phyloP scores from a whole-genome alignment of 331 rosid species.

The Arachis monticola region DNA sequence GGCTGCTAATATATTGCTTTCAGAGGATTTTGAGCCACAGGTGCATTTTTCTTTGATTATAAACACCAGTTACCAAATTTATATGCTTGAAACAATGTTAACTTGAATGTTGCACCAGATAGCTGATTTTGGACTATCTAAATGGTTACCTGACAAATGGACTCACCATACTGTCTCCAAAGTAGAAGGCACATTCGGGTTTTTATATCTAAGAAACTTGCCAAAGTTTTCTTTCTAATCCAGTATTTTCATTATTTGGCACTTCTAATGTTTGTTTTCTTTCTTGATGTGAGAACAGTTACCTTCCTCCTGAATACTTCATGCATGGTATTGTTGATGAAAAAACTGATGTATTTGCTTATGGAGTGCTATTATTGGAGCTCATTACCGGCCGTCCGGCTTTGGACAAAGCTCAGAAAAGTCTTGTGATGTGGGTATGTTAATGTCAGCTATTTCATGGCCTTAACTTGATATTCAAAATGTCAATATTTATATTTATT shows the following conservation, averaged over 20 bases:
- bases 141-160: slow-evolving; percentile 99
- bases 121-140: slow-evolving; percentile 95
- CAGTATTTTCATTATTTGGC: slow-evolving; percentile 24
- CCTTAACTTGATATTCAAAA: slow-evolving; percentile 23
- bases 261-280: neutral
- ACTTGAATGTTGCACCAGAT: slow-evolving; percentile 47
- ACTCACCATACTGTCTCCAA: slow-evolving; percentile 91
- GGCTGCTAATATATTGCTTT: slow-evolving; percentile 87
- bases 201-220: slow-evolving; percentile 43
- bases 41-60: slow-evolving; percentile 40
- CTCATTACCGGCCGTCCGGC: slow-evolving; percentile 91
- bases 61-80: neutral
- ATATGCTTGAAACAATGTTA: neutral
- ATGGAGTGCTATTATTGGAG: slow-evolving; percentile 87
- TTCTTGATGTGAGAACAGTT: slow-evolving; percentile 56
- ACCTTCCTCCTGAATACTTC: slow-evolving; percentile 99
- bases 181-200: slow-evolving; percentile 99
- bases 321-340: slow-evolving; percentile 99
- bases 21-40: slow-evolving; percentile 95
- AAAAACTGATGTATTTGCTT: slow-evolving; percentile 94
- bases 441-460: slow-evolving; percentile 42
- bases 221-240: neutral
- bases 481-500: slow-evolving; percentile 7
- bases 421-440: slow-evolving; percentile 93
- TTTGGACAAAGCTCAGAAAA: slow-evolving; percentile 83